Evolutionary conservation across 2,329 filamentous ascomycete species (phyloP).

Genomic region (Chaetomium olivaceum): DNA sequence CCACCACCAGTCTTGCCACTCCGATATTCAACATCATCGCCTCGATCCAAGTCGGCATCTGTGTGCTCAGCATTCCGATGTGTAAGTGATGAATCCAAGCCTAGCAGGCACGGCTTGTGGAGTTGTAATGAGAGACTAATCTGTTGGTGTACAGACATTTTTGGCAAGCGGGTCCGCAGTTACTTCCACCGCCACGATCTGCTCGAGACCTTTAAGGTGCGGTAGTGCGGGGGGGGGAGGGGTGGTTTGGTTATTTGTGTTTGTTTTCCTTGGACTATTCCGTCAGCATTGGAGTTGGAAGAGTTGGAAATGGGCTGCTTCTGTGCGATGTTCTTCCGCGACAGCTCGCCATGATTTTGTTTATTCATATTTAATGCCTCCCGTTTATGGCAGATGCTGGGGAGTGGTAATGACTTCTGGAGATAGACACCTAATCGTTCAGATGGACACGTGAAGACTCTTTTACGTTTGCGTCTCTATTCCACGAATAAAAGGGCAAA

Average conservation of each 20-base stretch:
- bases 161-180: conserved; percentile 73
- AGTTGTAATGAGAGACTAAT: background rate
- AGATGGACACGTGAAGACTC: background rate
- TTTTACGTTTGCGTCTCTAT: background rate
- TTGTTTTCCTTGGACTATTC: background rate
- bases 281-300: background rate
- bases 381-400: background rate
- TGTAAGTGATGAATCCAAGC: conserved; percentile 61
- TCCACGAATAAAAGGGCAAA: background rate
- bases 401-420: conserved; percentile 8
- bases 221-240: conserved; percentile 23
- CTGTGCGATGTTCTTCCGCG: background rate
- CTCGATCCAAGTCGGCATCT: conserved; percentile 76
- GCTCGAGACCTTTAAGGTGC: conserved; percentile 48
- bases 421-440: background rate
- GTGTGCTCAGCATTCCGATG: conserved; percentile 71
- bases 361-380: conserved; percentile 7
- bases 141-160: conserved; percentile 60
- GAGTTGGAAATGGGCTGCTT: background rate
- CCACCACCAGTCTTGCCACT: conserved; percentile 58
- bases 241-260: background rate
- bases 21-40: conserved; percentile 67
- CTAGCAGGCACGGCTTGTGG: too few species aligned
- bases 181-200: conserved; percentile 77
- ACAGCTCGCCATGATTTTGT: background rate